A percentile compares a stretch with the other conserved stretches of the same genome.
Evolutionary conservation across 2,329 filamentous ascomycete genomes (phyloP).

Genomic region (Geosmithia morbida): DNA sequence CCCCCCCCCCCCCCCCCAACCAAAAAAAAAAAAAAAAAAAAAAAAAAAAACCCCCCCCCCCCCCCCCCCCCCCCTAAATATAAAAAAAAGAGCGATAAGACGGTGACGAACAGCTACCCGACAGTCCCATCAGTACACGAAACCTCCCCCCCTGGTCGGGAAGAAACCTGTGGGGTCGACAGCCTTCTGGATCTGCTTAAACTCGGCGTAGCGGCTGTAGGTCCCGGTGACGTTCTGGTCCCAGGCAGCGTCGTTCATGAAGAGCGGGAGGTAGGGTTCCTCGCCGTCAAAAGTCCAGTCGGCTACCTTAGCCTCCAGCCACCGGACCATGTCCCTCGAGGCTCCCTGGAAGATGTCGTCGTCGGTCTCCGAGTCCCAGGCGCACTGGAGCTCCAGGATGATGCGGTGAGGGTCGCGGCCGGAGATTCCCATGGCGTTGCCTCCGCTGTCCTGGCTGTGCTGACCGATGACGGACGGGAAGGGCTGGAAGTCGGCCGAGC

Average conservation of each 20-base stretch:
- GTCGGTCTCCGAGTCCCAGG: conserved; percentile 6
- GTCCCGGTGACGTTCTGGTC: conserved; percentile 15
- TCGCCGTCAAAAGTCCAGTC: conserved; percentile 7
- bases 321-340: conserved; percentile 6
- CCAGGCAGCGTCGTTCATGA: conserved; percentile 19
- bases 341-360: conserved; percentile 8
- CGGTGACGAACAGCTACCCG: too few species aligned
- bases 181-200: conserved; percentile 14
- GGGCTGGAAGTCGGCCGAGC: conserved; percentile 16
- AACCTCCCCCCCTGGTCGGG: conserved; percentile 10
- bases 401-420: conserved; percentile 8
- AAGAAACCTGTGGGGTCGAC: conserved; percentile 16
- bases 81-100: too few species aligned
- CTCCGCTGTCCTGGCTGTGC: conserved; percentile 7
- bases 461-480: conserved; percentile 10
- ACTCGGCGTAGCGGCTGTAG: conserved; percentile 12
- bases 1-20: too few species aligned
- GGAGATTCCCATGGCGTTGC: conserved; percentile 11
- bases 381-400: conserved; percentile 10
- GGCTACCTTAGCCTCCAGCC: conserved; percentile 8
- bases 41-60: too few species aligned
- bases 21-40: too few species aligned
- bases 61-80: too few species aligned
- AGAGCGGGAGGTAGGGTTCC: conserved; percentile 11
- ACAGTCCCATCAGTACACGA: conserved; percentile 5